Conservation (phyloP, 2,329 filamentous ascomycete genomes). For the Beauveria asiatica region DNA sequence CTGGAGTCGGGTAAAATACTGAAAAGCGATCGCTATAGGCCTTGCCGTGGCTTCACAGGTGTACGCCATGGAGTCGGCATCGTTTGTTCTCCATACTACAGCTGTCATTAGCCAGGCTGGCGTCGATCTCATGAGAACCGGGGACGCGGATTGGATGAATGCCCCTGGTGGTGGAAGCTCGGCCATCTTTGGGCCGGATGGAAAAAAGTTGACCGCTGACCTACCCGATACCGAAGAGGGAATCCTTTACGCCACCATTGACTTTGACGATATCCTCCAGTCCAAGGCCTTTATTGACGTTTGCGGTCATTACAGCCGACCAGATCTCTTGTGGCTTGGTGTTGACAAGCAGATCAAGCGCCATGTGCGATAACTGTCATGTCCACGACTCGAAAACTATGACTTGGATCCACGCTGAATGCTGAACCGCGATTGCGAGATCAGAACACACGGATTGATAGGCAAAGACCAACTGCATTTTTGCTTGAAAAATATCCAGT, state of each 20-base stretch:
- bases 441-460: too few relatives aligned
- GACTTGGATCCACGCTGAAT: too few relatives aligned
- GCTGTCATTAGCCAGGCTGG: not conserved
- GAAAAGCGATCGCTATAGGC: not conserved
- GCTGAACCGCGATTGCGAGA: too few relatives aligned
- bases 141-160: not conserved
- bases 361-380: not conserved
- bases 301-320: slow-evolving; percentile 28
- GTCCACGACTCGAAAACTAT: too few relatives aligned
- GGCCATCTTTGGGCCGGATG: not conserved
- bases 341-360: not conserved
- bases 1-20: not conserved
- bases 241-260: slow-evolving; percentile 42
- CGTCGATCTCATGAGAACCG: not conserved
- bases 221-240: slow-evolving; percentile 27
- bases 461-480: too few relatives aligned
- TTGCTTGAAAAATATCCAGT: too few relatives aligned
- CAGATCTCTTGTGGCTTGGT: slow-evolving; percentile 31
- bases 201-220: not conserved
- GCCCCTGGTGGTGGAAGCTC: not conserved
- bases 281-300: slow-evolving; percentile 32
- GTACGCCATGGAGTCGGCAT: not conserved
- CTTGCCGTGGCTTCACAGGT: not conserved
- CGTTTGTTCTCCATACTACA: not conserved
- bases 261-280: slow-evolving; percentile 35